A percentile compares a stretch with the other conserved stretches of the same genome.
phyloP scores from a whole-genome alignment of 352 stramenopile genomes.

The Phytopythium chamaehyphon region DNA sequence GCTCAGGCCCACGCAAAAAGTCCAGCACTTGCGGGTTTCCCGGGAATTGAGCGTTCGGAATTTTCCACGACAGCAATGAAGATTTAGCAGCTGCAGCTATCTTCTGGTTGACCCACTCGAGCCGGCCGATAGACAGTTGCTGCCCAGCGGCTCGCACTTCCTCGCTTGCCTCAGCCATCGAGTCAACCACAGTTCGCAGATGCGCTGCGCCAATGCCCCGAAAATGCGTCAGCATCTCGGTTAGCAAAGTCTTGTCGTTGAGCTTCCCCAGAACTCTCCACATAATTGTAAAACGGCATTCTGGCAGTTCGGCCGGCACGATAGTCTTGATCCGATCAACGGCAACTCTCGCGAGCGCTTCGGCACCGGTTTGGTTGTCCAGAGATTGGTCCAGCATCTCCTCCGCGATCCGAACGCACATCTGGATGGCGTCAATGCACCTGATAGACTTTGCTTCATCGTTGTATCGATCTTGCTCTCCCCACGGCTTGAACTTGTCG shows the following conservation, averaged over 20 bases:
- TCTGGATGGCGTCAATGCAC: constrained; percentile 1
- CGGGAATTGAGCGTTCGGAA: constrained; percentile 10
- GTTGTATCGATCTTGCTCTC: background rate
- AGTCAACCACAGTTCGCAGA: background rate
- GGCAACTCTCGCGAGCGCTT: background rate
- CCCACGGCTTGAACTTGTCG: constrained; percentile 5
- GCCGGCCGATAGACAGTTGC: background rate
- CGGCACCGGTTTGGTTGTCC: background rate
- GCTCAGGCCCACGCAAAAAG: constrained; percentile 13
- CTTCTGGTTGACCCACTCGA: constrained; percentile 3
- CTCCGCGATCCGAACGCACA: background rate
- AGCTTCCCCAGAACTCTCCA: constrained; percentile 3
- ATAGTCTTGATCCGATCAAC: constrained; percentile 7
- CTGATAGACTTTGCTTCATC: background rate
- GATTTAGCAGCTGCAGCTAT: constrained; percentile 1
- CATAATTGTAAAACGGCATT: background rate
- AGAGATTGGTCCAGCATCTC: background rate
- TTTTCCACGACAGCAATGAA: constrained; percentile 9
- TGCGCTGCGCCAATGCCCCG: background rate
- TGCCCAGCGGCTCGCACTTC: background rate
- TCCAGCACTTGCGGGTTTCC: constrained; percentile 8
- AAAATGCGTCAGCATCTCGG: constrained; percentile 3
- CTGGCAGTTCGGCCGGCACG: background rate
- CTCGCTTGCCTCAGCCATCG: background rate
- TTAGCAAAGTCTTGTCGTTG: constrained; percentile 3